Evolutionary conservation across 441 rosid species (phyloP).

Genomic region (Pelargonium fulgidum): DNA sequence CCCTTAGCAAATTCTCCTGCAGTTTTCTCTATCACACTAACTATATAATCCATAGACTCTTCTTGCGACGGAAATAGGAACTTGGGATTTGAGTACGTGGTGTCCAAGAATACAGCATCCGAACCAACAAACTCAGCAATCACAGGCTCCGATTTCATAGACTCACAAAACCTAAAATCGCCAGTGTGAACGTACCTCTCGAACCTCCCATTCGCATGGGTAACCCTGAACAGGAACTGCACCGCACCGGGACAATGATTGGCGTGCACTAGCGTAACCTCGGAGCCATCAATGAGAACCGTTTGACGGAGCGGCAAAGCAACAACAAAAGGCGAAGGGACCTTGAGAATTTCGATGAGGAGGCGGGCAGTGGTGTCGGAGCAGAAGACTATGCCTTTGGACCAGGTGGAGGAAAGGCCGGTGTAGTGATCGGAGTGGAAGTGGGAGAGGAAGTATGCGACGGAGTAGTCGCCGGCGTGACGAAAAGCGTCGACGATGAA

Average conservation of each 20-base stretch:
- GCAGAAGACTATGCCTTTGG: slow-evolving; percentile 65
- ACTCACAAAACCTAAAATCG: slow-evolving; percentile 54
- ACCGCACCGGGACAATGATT: slow-evolving; percentile 92
- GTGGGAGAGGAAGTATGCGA: slow-evolving; percentile 75
- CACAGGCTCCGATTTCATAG: slow-evolving; percentile 42
- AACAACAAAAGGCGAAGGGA: slow-evolving; percentile 44
- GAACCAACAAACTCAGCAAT: slow-evolving; percentile 55
- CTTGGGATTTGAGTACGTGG: slow-evolving; percentile 80
- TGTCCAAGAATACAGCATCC: slow-evolving; percentile 65
- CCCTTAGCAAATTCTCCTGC: slow-evolving; percentile 26
- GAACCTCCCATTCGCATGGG: slow-evolving; percentile 21
- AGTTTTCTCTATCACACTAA: slow-evolving; percentile 42
- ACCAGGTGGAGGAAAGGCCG: slow-evolving; percentile 68
- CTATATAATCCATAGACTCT: slow-evolving; percentile 65
- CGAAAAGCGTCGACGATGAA: slow-evolving; percentile 77
- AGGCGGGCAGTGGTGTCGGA: slow-evolving; percentile 58
- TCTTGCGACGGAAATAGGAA: slow-evolving; percentile 62
- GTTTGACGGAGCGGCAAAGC: slow-evolving; percentile 37
- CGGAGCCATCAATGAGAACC: slow-evolving; percentile 50
- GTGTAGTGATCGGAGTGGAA: slow-evolving; percentile 85
- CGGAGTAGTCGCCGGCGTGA: slow-evolving; percentile 37
- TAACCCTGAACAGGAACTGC: slow-evolving; percentile 63
- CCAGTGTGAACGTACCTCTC: slow-evolving; percentile 77
- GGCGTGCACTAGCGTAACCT: slow-evolving; percentile 58
- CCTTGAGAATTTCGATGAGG: slow-evolving; percentile 40